Evolutionary conservation across 176 grass and related monocot species (phyloP).

Genomic region (Triticum aestivum): IWGSC_CS_RefSeq_v2.1 NC_057799.1:299343156-299343655

Average conservation of each 20-base stretch:
- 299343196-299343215: not conserved
- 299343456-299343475: constrained; percentile 68
- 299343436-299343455: constrained; percentile 37
- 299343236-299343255: not conserved
- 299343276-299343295: not conserved
- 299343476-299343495: constrained; percentile 31
- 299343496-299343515: constrained; percentile 46
- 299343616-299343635: constrained; percentile 64
- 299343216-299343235: not conserved
- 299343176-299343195: not conserved
- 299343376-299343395: constrained; percentile 62
- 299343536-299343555: constrained; percentile 60
- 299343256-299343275: not conserved
- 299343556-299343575: constrained; percentile 79
- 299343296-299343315: too few species aligned
- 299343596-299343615: constrained; percentile 43
- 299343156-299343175: not conserved
- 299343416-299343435: constrained; percentile 42
- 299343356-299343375: constrained; percentile 40
- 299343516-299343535: constrained; percentile 34
- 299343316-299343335: too few species aligned
- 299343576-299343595: constrained; percentile 34
- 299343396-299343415: constrained; percentile 41
- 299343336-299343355: not conserved
- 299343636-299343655: constrained; percentile 63